Percentiles rank a stretch among this genome's conserved stretches.
These are phyloP conservation scores for Boletus edulis DNA, from an alignment of 768 basidiomycete genomes.

Conservation along the genomic window DNA sequence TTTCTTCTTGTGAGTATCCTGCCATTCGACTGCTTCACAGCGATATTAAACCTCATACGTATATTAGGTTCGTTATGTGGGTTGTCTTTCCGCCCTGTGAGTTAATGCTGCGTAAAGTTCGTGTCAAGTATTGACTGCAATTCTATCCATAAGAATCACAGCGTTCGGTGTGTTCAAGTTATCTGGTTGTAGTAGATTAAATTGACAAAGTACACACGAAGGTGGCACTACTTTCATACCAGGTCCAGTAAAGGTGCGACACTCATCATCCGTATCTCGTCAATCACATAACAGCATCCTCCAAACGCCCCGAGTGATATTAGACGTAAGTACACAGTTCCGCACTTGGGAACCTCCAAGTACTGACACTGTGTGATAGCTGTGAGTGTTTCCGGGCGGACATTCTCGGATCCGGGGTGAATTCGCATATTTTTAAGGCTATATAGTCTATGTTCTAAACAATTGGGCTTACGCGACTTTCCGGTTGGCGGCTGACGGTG, in stretches of 20 bases:
- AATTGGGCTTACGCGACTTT: not conserved
- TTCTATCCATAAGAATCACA: not conserved
- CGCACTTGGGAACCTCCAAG: not conserved
- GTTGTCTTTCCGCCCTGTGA: not conserved
- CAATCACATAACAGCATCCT: not conserved
- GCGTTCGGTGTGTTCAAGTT: not conserved
- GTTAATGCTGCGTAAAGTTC: not conserved
- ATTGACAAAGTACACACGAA: not conserved
- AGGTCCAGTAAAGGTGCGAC: not conserved
- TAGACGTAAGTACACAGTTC: not conserved
- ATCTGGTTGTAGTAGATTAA: too few species aligned
- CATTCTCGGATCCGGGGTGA: too few species aligned
- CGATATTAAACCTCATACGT: not conserved
- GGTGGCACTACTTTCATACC: not conserved
- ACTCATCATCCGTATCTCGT: too few species aligned
- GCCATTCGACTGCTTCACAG: not conserved
- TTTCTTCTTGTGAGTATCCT: too few species aligned
- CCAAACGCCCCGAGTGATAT: not conserved
- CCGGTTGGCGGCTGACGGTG: too few species aligned
- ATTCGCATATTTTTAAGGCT: not conserved
- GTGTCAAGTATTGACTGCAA: not conserved
- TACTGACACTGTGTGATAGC: not conserved
- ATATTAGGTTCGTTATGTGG: conserved; percentile 1
- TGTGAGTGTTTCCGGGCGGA: not conserved
- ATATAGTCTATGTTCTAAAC: not conserved